Conservation (phyloP, 768 basidiomycete species). For the Suillus subaureus region DNA sequence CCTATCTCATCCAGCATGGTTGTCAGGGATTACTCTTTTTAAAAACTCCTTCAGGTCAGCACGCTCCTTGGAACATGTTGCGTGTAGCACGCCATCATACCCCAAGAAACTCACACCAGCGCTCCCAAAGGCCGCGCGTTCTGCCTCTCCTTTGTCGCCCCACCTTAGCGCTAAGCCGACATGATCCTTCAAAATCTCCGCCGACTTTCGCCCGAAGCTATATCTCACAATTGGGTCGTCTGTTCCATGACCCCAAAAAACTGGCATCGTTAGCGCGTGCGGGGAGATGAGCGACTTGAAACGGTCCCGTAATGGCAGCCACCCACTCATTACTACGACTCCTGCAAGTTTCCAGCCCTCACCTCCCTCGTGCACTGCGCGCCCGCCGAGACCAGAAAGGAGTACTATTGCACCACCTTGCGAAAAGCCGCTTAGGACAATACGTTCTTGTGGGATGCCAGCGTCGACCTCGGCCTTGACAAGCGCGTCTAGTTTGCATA, state of each 20-base stretch:
- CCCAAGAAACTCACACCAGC: conserved; percentile 66
- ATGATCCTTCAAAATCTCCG: conserved; percentile 54
- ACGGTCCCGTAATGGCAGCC: conserved; percentile 69
- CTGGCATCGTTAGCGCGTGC: conserved; percentile 61
- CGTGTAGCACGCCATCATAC: conserved; percentile 72
- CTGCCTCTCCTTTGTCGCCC: conserved; percentile 4
- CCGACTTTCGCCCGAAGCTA: conserved; percentile 53
- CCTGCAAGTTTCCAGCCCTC: conserved; percentile 69
- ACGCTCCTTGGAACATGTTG: conserved; percentile 64
- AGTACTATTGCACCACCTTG: conserved; percentile 83
- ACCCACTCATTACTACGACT: conserved; percentile 73
- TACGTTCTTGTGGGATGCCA: conserved; percentile 67
- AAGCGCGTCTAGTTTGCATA: conserved; percentile 61
- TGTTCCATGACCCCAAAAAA: conserved; percentile 88
- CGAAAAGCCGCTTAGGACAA: conserved; percentile 88
- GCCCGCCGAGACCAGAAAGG: conserved; percentile 59
- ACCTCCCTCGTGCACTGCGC: conserved; percentile 29
- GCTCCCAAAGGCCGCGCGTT: conserved; percentile 5
- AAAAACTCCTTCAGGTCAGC: conserved; percentile 74
- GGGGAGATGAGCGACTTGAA: conserved; percentile 65
- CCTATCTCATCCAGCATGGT: conserved; percentile 5
- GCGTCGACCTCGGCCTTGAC: conserved; percentile 74
- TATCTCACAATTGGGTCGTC: conserved; percentile 73
- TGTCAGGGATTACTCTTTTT: conserved; percentile 51
- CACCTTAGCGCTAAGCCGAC: conserved; percentile 44